These are phyloP conservation scores for Gossypium davidsonii DNA, from an alignment of 441 rosid genomes.

Conservation along the genomic window DNA sequence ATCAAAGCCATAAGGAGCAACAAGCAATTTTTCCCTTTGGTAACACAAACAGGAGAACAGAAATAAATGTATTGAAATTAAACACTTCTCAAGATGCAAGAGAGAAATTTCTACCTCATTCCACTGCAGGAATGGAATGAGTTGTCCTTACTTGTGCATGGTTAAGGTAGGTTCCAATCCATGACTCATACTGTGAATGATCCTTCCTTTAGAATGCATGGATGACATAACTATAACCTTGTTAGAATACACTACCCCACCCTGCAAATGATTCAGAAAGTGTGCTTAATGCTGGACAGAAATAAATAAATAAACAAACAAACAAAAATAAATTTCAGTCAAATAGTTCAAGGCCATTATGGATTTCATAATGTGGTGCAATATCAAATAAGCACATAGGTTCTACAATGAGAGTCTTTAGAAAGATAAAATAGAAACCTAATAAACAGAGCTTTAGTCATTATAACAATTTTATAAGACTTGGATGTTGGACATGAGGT, in stretches of 20 bases:
- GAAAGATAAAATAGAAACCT: not conserved
- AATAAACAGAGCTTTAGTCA: not conserved
- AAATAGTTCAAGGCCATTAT: not conserved
- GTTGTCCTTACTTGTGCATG: constrained; percentile 52
- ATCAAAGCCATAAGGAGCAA: constrained; percentile 56
- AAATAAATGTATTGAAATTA: constrained; percentile 4
- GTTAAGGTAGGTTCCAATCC: constrained; percentile 56
- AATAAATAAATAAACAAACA: not conserved
- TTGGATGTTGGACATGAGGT: not conserved
- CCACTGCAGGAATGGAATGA: constrained; percentile 14
- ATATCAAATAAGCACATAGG: constrained; percentile 1
- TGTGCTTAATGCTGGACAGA: constrained; percentile 10
- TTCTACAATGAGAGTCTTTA: not conserved
- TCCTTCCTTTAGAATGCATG: constrained; percentile 43
- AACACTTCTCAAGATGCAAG: constrained; percentile 1
- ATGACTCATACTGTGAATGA: constrained; percentile 35
- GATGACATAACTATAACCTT: constrained; percentile 57
- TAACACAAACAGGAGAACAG: not conserved
- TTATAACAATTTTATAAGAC: not conserved
- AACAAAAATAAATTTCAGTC: constrained; percentile 5
- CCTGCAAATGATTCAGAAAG: constrained; percentile 37
- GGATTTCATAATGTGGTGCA: not conserved
- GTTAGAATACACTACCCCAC: constrained; percentile 77
- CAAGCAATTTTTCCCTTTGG: constrained; percentile 59
- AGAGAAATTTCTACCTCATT: constrained; percentile 15